Base-by-base conservation (phyloP, 306 rosid species). In the Hippophae rhamnoides region DNA sequence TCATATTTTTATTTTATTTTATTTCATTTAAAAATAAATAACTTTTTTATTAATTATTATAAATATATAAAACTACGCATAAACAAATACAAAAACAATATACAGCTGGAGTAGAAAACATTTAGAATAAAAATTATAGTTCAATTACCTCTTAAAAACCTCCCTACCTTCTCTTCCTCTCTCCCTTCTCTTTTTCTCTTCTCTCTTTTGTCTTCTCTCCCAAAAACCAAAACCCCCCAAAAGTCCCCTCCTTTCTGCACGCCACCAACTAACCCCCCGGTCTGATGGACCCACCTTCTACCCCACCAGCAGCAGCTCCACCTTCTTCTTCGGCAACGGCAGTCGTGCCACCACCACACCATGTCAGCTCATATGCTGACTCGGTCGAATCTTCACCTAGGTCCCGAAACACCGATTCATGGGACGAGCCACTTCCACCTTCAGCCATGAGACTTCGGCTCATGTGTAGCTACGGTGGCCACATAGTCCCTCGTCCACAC, bases 401-500 rank as follows among this genome's bases (percentile, higher is more conserved):
- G 23, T 87, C 96, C 18, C 89, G 96, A 6, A 85, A 79, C 84
- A 78, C 86, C 7, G 95, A 90, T 12, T 71, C 89, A 3, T 90
- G 94, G 95, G 98, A 87, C 52, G 96, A 90, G 13, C 80, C 92
- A 0, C 52, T 70, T 9, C 90, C 90, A 3, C 27, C 81, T 0
- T 66, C 63, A 41, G 62, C 84, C 10, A 71, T 64, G 3, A 71
- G 83, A 51, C 90, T 92, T 57, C 96, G 97, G 7, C 81, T 92
- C 3, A 92, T 92, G 99, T 92, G 99, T 18, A 18, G 23, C 23
- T 18, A 18, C 23, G 23, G 23, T 18, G 23, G 23, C 23, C 23
- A 18, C 23, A 92, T 92, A 74, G 86, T 88, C 13, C 99, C 99
- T 1, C 90, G 99, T 7, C 99, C 99, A 0, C 96, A 86, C 69